These are phyloP conservation scores for Linum usitatissimum DNA, from an alignment of 345 rosid species.

Conservation along the genomic window DNA sequence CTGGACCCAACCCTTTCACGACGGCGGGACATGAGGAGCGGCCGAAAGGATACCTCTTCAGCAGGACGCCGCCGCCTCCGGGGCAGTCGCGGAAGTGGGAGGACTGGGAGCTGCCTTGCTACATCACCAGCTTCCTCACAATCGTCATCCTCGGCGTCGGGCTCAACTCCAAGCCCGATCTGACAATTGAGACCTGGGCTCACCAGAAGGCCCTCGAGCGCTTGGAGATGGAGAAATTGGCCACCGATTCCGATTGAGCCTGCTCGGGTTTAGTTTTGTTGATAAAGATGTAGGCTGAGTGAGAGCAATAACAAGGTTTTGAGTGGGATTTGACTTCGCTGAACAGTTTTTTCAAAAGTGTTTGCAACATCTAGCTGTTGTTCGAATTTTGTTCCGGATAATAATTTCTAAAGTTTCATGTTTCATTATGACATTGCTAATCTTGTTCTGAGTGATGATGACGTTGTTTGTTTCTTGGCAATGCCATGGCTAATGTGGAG, in stretches of 20 bases:
- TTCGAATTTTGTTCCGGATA: too few relatives aligned
- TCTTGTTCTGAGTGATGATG: too few relatives aligned
- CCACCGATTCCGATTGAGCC: conserved; percentile 13
- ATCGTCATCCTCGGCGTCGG: conserved; percentile 95
- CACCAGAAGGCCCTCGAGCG: conserved; percentile 92
- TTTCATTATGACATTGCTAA: too few relatives aligned
- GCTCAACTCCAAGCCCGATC: conserved; percentile 96
- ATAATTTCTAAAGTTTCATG: too few relatives aligned
- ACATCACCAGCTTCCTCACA: conserved; percentile 90
- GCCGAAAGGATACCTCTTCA: conserved; percentile 84
- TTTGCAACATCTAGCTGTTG: too few relatives aligned
- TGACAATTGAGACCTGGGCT: conserved; percentile 98
- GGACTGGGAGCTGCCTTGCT: conserved; percentile 99
- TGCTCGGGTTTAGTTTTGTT: too few relatives aligned
- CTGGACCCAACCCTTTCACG: conserved; percentile 67
- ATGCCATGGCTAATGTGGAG: too few relatives aligned
- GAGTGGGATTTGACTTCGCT: too few relatives aligned
- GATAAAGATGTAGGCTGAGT: too few relatives aligned
- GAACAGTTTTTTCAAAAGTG: too few relatives aligned
- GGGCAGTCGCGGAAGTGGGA: conserved; percentile 94
- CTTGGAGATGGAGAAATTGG: conserved; percentile 55
- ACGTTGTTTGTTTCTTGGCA: too few relatives aligned
- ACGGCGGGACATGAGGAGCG: conserved; percentile 83
- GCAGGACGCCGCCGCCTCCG: conserved; percentile 59
- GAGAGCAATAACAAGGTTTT: too few relatives aligned